These are phyloP conservation scores for Argentina anserina DNA, from an alignment of 306 rosid species.

Conservation along the genomic window DNA sequence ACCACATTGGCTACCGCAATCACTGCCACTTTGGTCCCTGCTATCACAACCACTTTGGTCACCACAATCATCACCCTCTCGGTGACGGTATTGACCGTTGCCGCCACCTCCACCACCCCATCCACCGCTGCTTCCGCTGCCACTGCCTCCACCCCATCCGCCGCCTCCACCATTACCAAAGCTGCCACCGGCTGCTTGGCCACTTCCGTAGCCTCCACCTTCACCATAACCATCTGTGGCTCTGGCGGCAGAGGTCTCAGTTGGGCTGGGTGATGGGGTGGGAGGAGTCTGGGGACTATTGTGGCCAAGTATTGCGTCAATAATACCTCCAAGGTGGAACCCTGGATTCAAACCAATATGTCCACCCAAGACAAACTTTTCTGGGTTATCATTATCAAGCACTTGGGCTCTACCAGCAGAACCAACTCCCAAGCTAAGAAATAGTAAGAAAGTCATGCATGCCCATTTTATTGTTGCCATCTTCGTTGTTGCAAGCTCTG, in stretches of 20 bases:
- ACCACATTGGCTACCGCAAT: too few species aligned
- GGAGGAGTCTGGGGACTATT: neutral
- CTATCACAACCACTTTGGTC: neutral
- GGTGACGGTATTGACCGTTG: too few species aligned
- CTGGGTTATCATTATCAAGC: neutral
- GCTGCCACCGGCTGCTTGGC: too few species aligned
- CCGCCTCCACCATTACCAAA: neutral
- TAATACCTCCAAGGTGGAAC: neutral
- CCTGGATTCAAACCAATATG: neutral
- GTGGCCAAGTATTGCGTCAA: neutral
- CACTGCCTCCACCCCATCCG: neutral
- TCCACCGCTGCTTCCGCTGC: neutral
- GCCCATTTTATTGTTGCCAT: constrained; percentile 15
- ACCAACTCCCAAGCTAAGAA: constrained; percentile 9
- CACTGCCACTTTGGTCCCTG: too few species aligned
- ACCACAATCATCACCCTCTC: neutral
- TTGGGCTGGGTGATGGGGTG: neutral
- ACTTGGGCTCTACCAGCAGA: constrained; percentile 4
- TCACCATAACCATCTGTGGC: neutral
- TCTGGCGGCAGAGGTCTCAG: neutral
- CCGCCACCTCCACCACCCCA: neutral
- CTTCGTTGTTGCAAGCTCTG: neutral
- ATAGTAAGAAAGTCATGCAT: neutral
- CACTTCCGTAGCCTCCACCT: neutral
- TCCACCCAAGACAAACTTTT: neutral